Evolutionary conservation across 805 yeast species (phyloP).

Genomic region (Suhomyces emberorum): DNA sequence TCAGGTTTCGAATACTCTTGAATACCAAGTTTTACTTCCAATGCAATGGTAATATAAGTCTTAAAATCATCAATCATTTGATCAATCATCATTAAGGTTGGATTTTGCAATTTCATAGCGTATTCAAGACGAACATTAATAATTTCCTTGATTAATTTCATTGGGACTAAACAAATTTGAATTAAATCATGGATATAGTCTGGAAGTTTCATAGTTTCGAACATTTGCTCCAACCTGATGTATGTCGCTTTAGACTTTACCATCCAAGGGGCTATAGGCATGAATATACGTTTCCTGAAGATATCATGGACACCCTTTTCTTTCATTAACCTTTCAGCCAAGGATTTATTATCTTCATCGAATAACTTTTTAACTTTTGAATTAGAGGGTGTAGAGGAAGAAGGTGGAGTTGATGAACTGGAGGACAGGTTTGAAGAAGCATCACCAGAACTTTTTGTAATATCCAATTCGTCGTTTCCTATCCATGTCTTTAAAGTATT

Average conservation of each 20-base stretch:
- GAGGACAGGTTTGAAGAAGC: constrained; percentile 10
- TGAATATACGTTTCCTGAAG: constrained; percentile 65
- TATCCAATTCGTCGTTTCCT: constrained; percentile 75
- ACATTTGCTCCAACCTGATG: constrained; percentile 55
- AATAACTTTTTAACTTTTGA: constrained; percentile 32
- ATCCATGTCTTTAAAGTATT: constrained; percentile 71
- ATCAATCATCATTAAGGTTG: constrained; percentile 94
- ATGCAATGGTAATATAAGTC: constrained; percentile 69
- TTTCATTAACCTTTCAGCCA: constrained; percentile 80
- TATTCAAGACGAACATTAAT: constrained; percentile 70
- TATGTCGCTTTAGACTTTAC: constrained; percentile 75
- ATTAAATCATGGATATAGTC: constrained; percentile 64
- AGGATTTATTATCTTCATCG: constrained; percentile 59
- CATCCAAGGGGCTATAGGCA: constrained; percentile 75
- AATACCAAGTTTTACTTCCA: constrained; percentile 68
- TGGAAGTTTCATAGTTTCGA: constrained; percentile 69
- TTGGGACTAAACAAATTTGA: constrained; percentile 69
- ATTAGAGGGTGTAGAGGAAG: constrained; percentile 11
- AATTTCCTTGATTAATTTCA: constrained; percentile 74
- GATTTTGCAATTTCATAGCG: constrained; percentile 74
- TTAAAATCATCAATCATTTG: constrained; percentile 86
- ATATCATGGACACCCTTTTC: constrained; percentile 72
- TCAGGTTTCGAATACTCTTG: constrained; percentile 55
- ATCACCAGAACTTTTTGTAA: constrained; percentile 37
- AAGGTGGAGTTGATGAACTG: constrained; percentile 7